Base-by-base conservation (phyloP, 768 basidiomycete genomes). In the Russula olivacea region DNA sequence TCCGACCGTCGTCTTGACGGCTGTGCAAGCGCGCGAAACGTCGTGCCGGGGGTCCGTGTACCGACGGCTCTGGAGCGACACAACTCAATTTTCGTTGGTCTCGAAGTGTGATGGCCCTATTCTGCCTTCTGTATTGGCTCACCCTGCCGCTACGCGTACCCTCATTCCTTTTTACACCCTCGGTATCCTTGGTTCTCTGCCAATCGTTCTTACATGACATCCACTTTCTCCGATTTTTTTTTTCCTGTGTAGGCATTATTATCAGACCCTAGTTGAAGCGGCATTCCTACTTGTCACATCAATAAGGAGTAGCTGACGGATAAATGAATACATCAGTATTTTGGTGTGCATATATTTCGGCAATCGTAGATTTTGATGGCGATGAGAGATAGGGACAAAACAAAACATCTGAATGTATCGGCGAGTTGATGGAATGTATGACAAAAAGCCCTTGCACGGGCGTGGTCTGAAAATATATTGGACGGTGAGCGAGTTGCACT, bases 61-160 rank as follows among this genome's bases (percentile, higher is more conserved):
- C 67, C 67, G 15, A 68, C 65, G 2, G 67, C 61, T 12, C 45
- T 68, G 55, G 67, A 68, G 28, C 61, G 67, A 8, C 67, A 68
- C 40, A 66, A 66, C 47, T 58, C 67, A 12, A 66, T 68, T 25
- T 52, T 66, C 25, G 45, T 68, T 19, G 67, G 61, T 41, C 62
- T 68, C 17, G 61, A 53, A 36, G 64, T 66, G 11, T 67, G 50
- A 66, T 5, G 53, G 25, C 34, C 51, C 21, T 32, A 36, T 47
- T 17, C 47, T 11, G n/a, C n/a, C 28, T 21, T 17, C 2, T 47
- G 19, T 14, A 25, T 48, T 25, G 5, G 51, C 40, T 6, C 34
- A n/a, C 50, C 43, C 9, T n/a, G 19, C 41, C 41, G 19, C 41
- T 43, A 43, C 3, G 43, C 19, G 19, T 4, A 47, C 45, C 10